Conservation (phyloP, 805 yeast genomes). For the Kluyveromyces wickerhamii region DNA sequence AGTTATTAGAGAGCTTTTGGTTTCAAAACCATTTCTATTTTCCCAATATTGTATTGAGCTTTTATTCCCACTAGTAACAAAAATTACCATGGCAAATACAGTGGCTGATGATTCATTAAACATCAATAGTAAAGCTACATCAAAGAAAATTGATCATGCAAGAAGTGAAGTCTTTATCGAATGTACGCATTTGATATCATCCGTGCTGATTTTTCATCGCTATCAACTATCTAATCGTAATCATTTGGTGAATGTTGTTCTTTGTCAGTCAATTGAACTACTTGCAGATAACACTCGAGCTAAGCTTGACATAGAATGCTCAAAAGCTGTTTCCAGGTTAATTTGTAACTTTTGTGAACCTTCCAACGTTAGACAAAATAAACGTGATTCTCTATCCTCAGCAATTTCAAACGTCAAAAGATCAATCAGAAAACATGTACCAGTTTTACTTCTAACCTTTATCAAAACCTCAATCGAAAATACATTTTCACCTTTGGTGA, state of each 20-base stretch:
- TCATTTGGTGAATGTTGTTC: conserved; percentile 48
- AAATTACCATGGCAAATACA: conserved; percentile 13
- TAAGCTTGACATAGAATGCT: conserved; percentile 31
- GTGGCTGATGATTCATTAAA: not conserved
- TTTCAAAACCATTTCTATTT: conserved; percentile 48
- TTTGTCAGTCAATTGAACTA: conserved; percentile 44
- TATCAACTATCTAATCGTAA: conserved; percentile 63
- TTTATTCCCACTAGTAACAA: conserved; percentile 35
- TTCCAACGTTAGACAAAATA: conserved; percentile 20
- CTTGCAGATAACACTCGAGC: conserved; percentile 28
- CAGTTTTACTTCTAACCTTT: conserved; percentile 51
- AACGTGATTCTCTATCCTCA: conserved; percentile 41
- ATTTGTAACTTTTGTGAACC: conserved; percentile 73
- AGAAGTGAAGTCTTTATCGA: conserved; percentile 31
- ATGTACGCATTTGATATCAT: conserved; percentile 47
- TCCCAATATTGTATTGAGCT: conserved; percentile 61
- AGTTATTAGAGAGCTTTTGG: conserved; percentile 36
- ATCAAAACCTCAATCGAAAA: conserved; percentile 43
- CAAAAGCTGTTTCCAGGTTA: conserved; percentile 47
- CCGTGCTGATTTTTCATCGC: conserved; percentile 59
- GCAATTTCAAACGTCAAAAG: conserved; percentile 47
- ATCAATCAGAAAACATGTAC: conserved; percentile 55
- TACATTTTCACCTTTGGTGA: conserved; percentile 40
- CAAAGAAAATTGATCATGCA: too few species aligned
- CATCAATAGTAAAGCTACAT: too few species aligned